Evolutionary conservation across 345 rosid species (phyloP).

Genomic region (Linum lewisii): DNA sequence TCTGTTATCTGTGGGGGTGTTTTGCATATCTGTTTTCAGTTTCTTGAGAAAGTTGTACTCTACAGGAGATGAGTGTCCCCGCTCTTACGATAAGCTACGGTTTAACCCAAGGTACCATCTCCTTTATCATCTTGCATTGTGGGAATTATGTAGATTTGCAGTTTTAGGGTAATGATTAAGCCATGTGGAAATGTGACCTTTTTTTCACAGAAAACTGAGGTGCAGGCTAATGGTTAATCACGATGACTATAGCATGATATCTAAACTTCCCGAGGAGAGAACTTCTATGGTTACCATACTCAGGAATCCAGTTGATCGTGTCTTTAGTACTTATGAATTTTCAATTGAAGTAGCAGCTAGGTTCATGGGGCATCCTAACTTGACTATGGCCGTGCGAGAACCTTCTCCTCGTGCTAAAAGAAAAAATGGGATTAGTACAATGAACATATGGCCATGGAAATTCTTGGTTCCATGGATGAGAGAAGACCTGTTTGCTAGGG

Average conservation of each 20-base stretch:
- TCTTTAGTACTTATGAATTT: conserved; percentile 89
- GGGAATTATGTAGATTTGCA: conserved; percentile 2
- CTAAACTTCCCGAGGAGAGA: conserved; percentile 66
- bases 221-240: conserved; percentile 84
- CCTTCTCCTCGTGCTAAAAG: conserved; percentile 37
- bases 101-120: conserved; percentile 74
- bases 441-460: conserved; percentile 99
- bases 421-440: conserved; percentile 62
- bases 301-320: conserved; percentile 79
- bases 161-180: background rate
- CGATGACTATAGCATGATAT: conserved; percentile 93
- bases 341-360: conserved; percentile 95
- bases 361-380: conserved; percentile 90
- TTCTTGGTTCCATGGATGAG: conserved; percentile 98
- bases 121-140: background rate
- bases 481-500: conserved; percentile 87
- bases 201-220: conserved; percentile 48
- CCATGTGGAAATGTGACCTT: background rate
- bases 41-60: conserved; percentile 75
- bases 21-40: conserved; percentile 37
- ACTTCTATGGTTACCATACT: conserved; percentile 89
- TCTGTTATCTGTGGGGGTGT: conserved; percentile 8
- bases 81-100: conserved; percentile 82
- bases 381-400: conserved; percentile 68
- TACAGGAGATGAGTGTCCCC: conserved; percentile 68